phyloP scores from a whole-genome alignment of 495 filamentous ascomycete genomes.

The Hypoxylon cercidicola region DNA sequence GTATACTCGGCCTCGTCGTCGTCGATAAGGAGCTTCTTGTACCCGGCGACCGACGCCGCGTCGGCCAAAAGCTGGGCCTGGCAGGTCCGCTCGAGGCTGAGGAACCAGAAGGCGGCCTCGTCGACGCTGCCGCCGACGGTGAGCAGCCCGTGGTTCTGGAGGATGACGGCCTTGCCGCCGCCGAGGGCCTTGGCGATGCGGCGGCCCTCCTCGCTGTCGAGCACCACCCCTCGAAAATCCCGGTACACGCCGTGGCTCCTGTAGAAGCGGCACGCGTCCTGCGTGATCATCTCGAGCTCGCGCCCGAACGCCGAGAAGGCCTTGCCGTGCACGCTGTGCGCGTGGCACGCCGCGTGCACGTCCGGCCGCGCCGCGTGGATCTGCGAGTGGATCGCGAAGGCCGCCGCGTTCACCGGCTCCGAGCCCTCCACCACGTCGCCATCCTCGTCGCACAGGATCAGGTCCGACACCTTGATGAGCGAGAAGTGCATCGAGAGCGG shows the following conservation, averaged over 20 bases:
- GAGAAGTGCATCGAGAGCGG: constrained; percentile 68
- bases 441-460: constrained; percentile 64
- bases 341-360: constrained; percentile 62
- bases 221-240: constrained; percentile 56
- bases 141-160: constrained; percentile 75
- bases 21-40: constrained; percentile 66
- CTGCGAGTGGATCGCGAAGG: constrained; percentile 66
- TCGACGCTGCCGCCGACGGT: constrained; percentile 73
- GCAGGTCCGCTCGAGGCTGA: constrained; percentile 72
- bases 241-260: constrained; percentile 56
- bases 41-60: constrained; percentile 66
- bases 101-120: constrained; percentile 74
- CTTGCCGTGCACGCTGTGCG: constrained; percentile 61
- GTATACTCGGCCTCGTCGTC: constrained; percentile 63
- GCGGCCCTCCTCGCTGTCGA: constrained; percentile 70
- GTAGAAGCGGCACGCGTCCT: constrained; percentile 66
- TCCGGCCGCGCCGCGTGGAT: constrained; percentile 63
- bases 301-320: constrained; percentile 61
- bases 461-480: constrained; percentile 60
- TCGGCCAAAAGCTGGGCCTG: constrained; percentile 74
- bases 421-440: constrained; percentile 60
- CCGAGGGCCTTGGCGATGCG: constrained; percentile 69
- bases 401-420: constrained; percentile 67
- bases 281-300: constrained; percentile 59
- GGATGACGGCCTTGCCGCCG: constrained; percentile 69